phyloP scores from a whole-genome alignment of 2,329 filamentous ascomycete species.

The Bipolaris sorokiniana region DNA sequence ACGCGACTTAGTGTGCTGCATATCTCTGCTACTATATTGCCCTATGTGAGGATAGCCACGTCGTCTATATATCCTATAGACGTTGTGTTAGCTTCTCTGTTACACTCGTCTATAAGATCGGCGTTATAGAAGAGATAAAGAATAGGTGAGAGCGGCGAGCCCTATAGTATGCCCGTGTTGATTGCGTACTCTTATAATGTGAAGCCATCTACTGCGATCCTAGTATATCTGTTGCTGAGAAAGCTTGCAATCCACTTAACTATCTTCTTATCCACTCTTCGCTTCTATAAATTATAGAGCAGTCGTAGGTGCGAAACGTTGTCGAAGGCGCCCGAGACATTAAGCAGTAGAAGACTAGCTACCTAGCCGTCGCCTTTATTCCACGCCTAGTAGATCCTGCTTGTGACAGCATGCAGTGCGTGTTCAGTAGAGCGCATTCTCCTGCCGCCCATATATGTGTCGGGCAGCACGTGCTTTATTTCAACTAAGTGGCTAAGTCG shows the following conservation, averaged over 20 bases:
- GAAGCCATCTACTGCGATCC: conserved; percentile 23
- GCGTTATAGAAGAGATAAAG: conserved; percentile 45
- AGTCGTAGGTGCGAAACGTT: conserved; percentile 32
- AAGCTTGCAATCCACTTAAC: conserved; percentile 29
- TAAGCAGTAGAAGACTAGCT: conserved; percentile 39
- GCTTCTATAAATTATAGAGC: conserved; percentile 28
- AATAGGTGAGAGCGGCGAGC: conserved; percentile 41
- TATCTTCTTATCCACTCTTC: conserved; percentile 21
- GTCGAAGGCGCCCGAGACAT: conserved; percentile 42
- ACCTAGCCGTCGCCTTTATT: conserved; percentile 21
- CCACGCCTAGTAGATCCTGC: conserved; percentile 34
- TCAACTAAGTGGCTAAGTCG: conserved; percentile 23
- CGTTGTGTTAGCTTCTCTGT: conserved; percentile 13
- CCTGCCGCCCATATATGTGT: conserved; percentile 28
- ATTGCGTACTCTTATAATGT: conserved; percentile 17
- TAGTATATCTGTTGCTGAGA: conserved; percentile 21
- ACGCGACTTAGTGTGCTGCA: conserved; percentile 21
- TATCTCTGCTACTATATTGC: conserved; percentile 22
- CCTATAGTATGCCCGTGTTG: conserved; percentile 36
- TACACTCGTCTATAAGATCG: conserved; percentile 34
- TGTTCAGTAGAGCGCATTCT: conserved; percentile 32
- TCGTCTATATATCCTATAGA: conserved; percentile 35
- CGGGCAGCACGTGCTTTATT: conserved; percentile 28
- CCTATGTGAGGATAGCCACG: conserved; percentile 25
- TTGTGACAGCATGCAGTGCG: conserved; percentile 35